These are phyloP conservation scores for Pistacia integerrima DNA, from an alignment of 345 rosid species.

Conservation along the genomic window DNA sequence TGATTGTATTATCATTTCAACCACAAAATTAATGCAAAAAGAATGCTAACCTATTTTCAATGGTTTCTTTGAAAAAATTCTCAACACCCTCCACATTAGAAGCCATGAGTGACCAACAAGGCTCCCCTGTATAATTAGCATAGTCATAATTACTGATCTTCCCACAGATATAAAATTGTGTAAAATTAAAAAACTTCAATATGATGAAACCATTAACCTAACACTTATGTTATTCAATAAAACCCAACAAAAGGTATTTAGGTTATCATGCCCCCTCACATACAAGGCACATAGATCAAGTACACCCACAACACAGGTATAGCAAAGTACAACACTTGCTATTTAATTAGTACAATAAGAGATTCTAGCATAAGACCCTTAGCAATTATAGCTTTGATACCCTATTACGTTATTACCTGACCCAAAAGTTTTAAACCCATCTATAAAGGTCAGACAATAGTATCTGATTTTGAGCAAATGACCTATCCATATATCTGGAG, in stretches of 20 bases:
- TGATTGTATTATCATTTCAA: neutral
- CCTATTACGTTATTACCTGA: too few species aligned
- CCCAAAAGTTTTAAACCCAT: too few species aligned
- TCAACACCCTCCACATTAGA: constrained; percentile 67
- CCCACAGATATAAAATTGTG: neutral
- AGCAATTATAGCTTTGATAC: too few species aligned
- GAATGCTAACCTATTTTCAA: constrained; percentile 74
- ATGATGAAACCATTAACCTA: neutral
- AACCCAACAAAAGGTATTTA: neutral
- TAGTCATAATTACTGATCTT: constrained; percentile 12
- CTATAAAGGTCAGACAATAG: too few species aligned
- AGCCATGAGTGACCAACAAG: constrained; percentile 74
- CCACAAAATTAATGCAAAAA: constrained; percentile 19
- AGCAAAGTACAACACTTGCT: neutral
- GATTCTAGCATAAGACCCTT: neutral
- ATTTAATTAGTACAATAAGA: neutral
- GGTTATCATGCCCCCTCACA: neutral
- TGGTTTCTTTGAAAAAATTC: constrained; percentile 79
- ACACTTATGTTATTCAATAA: neutral
- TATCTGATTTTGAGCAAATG: too few species aligned
- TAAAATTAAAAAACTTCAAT: neutral
- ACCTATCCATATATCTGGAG: too few species aligned
- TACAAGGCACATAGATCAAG: neutral
- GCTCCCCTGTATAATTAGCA: constrained; percentile 64
- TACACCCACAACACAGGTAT: neutral